Percentiles rank a stretch among this genome's conserved stretches.
Evolutionary conservation across 768 basidiomycete genomes (phyloP).

Genomic region (Rhodotorula diobovata): DNA sequence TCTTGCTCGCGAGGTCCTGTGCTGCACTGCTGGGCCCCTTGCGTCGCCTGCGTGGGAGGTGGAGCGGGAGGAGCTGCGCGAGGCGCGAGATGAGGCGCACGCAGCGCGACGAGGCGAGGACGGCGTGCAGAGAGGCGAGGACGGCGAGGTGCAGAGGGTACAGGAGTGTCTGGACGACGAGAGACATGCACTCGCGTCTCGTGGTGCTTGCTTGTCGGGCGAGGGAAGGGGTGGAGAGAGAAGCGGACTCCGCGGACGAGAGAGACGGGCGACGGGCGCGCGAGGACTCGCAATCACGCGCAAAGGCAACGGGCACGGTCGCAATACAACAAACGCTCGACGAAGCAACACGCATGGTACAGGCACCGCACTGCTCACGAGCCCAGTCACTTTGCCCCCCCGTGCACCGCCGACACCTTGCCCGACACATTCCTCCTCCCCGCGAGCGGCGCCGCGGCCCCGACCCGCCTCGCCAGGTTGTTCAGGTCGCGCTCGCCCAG

Average conservation of each 20-base stretch:
- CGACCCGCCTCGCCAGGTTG: not conserved
- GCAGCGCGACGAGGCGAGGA: slow-evolving; percentile 19
- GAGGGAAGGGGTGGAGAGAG: not conserved
- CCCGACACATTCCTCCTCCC: too few relatives aligned
- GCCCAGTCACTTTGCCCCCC: too few relatives aligned
- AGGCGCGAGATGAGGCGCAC: slow-evolving; percentile 11
- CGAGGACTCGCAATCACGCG: too few relatives aligned
- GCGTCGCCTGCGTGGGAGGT: not conserved
- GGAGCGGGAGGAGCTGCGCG: not conserved
- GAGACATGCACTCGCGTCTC: not conserved
- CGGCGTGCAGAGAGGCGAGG: slow-evolving; percentile 18
- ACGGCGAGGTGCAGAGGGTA: slow-evolving; percentile 23
- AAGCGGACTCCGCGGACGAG: not conserved
- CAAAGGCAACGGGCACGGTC: too few relatives aligned
- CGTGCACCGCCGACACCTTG: not conserved
- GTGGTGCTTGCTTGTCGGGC: too few relatives aligned
- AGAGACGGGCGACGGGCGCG: too few relatives aligned
- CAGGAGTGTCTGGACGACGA: not conserved
- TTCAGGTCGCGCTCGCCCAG: slow-evolving; percentile 28
- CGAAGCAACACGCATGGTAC: too few relatives aligned
- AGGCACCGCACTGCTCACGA: not conserved
- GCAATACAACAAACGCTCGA: not conserved
- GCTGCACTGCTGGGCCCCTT: too few relatives aligned
- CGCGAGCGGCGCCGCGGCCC: too few relatives aligned
- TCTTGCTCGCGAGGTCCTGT: not conserved